These are phyloP conservation scores for Juglanconis sp. DNA, from an alignment of 2,329 filamentous ascomycete genomes.

Conservation along the genomic window DNA sequence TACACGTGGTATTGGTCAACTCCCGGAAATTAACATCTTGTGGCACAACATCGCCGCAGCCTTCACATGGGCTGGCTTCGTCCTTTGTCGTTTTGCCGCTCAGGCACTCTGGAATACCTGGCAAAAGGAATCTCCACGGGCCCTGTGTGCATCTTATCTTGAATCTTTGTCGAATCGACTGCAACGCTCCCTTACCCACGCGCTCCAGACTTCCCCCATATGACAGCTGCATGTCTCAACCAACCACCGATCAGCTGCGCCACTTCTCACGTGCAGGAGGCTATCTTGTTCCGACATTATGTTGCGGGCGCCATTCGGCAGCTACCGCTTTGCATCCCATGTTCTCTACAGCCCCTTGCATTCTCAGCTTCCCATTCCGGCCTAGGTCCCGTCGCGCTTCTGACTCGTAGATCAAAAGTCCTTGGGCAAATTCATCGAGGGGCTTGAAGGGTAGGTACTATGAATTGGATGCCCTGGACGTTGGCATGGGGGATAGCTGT, in stretches of 20 bases:
- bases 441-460: too few relatives aligned
- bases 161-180: not conserved
- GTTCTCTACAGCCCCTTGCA: conserved; percentile 2
- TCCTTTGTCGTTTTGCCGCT: not conserved
- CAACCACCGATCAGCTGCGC: conserved; percentile 14
- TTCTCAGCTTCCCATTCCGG: not conserved
- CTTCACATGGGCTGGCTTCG: too few relatives aligned
- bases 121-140: not conserved
- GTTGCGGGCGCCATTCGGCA: not conserved
- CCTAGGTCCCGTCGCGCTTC: not conserved
- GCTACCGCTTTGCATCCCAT: not conserved
- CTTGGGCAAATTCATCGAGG: not conserved
- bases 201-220: not conserved
- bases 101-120: too few relatives aligned
- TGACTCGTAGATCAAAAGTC: too few relatives aligned
- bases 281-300: not conserved
- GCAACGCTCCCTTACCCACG: not conserved
- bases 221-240: conserved; percentile 17
- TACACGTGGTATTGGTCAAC: conserved; percentile 5
- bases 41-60: not conserved
- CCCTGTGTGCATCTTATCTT: not conserved
- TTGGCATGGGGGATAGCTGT: too few relatives aligned
- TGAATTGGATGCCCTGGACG: too few relatives aligned
- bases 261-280: conserved; percentile 10
- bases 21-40: not conserved